Percentiles rank a stretch among this genome's conserved stretches.
phyloP scores from a whole-genome alignment of 2,329 filamentous ascomycete genomes.

The Cladosporium sp. region DNA sequence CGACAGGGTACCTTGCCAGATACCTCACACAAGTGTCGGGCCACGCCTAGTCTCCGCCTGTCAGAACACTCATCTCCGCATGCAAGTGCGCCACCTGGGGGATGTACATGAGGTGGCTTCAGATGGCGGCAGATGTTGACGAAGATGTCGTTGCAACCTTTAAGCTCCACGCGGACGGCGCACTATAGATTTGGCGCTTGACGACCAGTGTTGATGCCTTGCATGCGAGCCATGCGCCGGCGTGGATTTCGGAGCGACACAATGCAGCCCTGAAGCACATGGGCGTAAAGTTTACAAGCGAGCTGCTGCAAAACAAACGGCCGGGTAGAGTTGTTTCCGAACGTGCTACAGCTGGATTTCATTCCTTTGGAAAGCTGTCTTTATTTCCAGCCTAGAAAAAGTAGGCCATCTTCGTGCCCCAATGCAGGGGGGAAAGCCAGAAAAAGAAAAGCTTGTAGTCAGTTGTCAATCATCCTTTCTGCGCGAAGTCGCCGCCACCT shows the following conservation, averaged over 20 bases:
- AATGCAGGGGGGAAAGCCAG: neutral
- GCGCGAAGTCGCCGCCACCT: too few relatives aligned
- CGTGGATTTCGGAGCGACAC: conserved; percentile 1
- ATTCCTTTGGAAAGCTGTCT: neutral
- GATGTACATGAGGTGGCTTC: conserved; percentile 1
- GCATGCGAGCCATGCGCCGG: neutral
- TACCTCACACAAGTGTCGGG: neutral
- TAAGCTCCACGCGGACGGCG: neutral
- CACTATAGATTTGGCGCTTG: neutral
- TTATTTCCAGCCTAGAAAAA: neutral
- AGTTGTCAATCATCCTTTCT: too few relatives aligned
- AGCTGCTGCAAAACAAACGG: neutral
- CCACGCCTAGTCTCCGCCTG: neutral
- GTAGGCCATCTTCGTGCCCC: neutral
- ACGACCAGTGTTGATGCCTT: neutral
- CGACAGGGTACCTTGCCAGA: neutral
- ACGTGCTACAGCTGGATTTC: neutral
- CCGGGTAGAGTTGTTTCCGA: conserved; percentile 1
- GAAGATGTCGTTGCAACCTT: neutral
- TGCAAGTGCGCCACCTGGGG: neutral
- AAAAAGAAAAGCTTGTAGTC: too few relatives aligned
- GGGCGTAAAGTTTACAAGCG: conserved; percentile 4
- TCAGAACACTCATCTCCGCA: neutral
- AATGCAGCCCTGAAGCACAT: neutral
- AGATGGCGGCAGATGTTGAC: neutral